Base-by-base conservation (phyloP, 495 filamentous ascomycete genomes). In the Bryoglossum gracile region DNA sequence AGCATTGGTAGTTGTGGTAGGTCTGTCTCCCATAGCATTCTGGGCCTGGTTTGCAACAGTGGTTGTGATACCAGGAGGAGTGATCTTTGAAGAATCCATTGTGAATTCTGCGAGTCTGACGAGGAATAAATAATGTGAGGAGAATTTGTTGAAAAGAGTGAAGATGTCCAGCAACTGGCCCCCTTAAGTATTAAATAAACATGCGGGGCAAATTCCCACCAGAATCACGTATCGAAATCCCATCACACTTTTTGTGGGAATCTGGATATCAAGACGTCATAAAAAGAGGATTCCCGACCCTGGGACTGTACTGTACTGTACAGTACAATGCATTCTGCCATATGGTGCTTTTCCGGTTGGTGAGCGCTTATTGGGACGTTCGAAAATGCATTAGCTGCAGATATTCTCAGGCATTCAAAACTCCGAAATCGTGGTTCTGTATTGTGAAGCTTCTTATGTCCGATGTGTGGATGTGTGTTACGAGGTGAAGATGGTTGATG, bases 21-120 rank as follows among this genome's bases (percentile, higher is more conserved):
- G 49, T 3, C 40, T 26, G 21, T 52, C 42, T 25, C 49, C 49
- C 34, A 52, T 26, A 38, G n/a, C 21, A 5, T 45, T 39, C 33
- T 52, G 41, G 6, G 32, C 40, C 22, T 26, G 32, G 25, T 52
- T 52, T 6, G 40, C 49, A 39, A 24, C 49, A 26, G 49, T 52
- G 22, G 49, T 52, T 8, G 17, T 52, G 16, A 52, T 46, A 38
- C 49, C 49, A 16, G 24, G 30, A 19, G 49, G 49, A 21, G 32
- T 38, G 30, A 49, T 19, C 22, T 49, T 40, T 8, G 34, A 28
- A 6, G 46, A 17, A 18, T 40, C 36, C 46, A 49, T 49, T 30
- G 26, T 30, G 26, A 30, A 5, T 30, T 13, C 6, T 6, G 26
- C 13, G 26, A 6, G 13, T 13, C 26, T 30, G 26, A 6, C 5